phyloP scores from a whole-genome alignment of 2,329 filamentous ascomycete genomes.

The Zymoseptoria pseudotritici region DNA sequence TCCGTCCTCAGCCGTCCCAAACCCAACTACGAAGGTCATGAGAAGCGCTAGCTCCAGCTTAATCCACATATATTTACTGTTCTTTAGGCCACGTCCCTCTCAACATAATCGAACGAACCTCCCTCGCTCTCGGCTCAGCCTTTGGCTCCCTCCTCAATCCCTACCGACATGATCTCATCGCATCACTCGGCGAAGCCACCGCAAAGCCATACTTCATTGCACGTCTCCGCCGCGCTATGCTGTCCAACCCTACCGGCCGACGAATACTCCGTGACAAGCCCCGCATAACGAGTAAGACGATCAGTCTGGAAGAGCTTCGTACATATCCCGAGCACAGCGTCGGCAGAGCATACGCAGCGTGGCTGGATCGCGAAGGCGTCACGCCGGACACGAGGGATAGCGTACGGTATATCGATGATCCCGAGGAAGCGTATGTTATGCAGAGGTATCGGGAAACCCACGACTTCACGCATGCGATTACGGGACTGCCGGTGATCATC shows the following conservation, averaged over 20 bases:
- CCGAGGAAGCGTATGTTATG: conserved; percentile 97
- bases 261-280: conserved; percentile 86
- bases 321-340: conserved; percentile 64
- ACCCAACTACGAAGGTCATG: conserved; percentile 59
- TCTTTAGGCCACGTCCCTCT: conserved; percentile 79
- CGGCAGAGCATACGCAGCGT: conserved; percentile 73
- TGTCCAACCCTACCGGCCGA: conserved; percentile 71
- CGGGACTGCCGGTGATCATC: conserved; percentile 80
- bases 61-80: neutral
- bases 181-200: conserved; percentile 87
- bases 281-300: conserved; percentile 68
- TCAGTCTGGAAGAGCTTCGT: conserved; percentile 64
- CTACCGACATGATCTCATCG: conserved; percentile 82
- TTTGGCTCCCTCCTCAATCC: conserved; percentile 62
- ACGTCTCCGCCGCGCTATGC: conserved; percentile 87
- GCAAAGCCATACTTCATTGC: conserved; percentile 92
- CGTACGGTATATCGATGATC: conserved; percentile 88
- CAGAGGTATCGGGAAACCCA: conserved; percentile 96
- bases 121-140: conserved; percentile 58
- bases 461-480: conserved; percentile 95
- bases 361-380: conserved; percentile 92
- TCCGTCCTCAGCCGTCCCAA: conserved; percentile 77
- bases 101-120: conserved; percentile 65
- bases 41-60: neutral
- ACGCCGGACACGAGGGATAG: conserved; percentile 76